Base-by-base conservation (phyloP, 306 rosid species). In the Casuarina equisetifolia region DNA sequence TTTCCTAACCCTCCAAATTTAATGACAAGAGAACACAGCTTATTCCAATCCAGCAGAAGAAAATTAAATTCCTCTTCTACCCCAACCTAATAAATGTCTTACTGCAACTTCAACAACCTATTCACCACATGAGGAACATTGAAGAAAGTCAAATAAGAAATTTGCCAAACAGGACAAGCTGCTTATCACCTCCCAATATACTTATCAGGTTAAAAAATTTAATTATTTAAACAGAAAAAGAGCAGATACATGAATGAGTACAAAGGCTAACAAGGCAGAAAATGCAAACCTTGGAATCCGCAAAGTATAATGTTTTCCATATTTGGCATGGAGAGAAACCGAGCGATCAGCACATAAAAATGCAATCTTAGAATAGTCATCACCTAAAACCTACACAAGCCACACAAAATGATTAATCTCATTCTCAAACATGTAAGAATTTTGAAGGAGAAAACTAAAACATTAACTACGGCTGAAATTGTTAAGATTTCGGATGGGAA, bases 281-380 rank as follows among this genome's bases (percentile, higher is more conserved):
- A 80, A 74, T 77, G 55, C 32, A 54, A 86, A 94, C 97, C 98
- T 92, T 7, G 98, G 98, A 76, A 94, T 91, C 62, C 98, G 92
- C 92, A 94, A 69, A 75, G 72, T 90, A 81, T 88, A 76, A 82
- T 94, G 98, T 70, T 92, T 92, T 84, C 98, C 98, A 74, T 94
- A 94, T 82, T 92, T 94, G 8, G 98, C 98, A 80, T 94, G 98
- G 7, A 94, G 83, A 82, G 11, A 62, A 79, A 94, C 80, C 51
- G 92, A 88, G 45, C 98, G 98, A 79, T 94, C 93, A 66, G 98
- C 93, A 76, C 98, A 94, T 67, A 94, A 82, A 82, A 92, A 92
- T 51, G 98, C 98, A 68, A 94, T 82, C 87, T 94, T 94, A 42
- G 98, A 94, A 81, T 94, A 94, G 86, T 94, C 98, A 72, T 91